phyloP scores from a whole-genome alignment of 805 yeast species.

The Candida railenensis region DNA sequence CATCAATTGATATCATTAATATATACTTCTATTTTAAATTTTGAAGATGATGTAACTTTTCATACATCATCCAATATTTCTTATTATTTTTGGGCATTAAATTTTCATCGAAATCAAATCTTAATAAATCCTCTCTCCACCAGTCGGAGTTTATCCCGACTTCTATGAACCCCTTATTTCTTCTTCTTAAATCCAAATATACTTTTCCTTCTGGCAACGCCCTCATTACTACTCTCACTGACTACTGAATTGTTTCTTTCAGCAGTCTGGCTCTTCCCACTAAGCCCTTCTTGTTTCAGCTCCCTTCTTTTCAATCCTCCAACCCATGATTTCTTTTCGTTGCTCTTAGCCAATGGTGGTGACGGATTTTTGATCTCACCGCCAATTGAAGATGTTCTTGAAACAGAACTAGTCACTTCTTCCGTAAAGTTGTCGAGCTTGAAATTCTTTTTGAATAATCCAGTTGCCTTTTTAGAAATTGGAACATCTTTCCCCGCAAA shows the following conservation, averaged over 20 bases:
- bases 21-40: too few relatives aligned
- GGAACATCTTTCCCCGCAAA: constrained; percentile 3
- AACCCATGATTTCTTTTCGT: constrained; percentile 37
- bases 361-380: constrained; percentile 11
- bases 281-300: constrained; percentile 3
- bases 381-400: constrained; percentile 13
- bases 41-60: too few relatives aligned
- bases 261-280: constrained; percentile 15
- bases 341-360: constrained; percentile 5
- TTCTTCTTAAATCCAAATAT: constrained; percentile 39
- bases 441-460: constrained; percentile 6
- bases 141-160: too few relatives aligned
- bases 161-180: not conserved
- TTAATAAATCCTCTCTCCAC: too few relatives aligned
- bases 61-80: too few relatives aligned
- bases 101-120: not conserved
- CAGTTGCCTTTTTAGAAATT: not conserved
- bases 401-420: constrained; percentile 2
- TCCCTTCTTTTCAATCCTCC: constrained; percentile 27
- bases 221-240: constrained; percentile 6
- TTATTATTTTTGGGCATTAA: not conserved
- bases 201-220: constrained; percentile 22
- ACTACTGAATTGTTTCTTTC: constrained; percentile 16
- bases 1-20: too few relatives aligned
- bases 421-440: constrained; percentile 5